Evolutionary conservation across 257 asterid species (phyloP), one percentile per base, ranked within the genome.

Genomic region (Scutellaria minor): DNA sequence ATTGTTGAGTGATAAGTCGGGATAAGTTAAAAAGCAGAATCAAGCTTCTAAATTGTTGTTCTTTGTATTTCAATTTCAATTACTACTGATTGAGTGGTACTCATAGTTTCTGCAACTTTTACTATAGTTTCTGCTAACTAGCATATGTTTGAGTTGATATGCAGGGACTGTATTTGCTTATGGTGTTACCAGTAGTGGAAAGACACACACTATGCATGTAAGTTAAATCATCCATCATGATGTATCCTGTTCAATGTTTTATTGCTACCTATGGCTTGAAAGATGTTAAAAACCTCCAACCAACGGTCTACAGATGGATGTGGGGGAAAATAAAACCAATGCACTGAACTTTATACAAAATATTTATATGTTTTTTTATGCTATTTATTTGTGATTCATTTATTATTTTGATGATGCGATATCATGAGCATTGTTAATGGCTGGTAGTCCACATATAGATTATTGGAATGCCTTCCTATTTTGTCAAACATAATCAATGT

Each of bases 131-230:
- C 63, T 31, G 65, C 41, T 15, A 39, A 66, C 72, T 85, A 69
- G 80, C 75, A 3, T 46, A 55, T 71, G 60, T 59, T 8, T 46
- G 72, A 45, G 74, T 76, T 73, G 64, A 66, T 78, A 35, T 85
- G 85, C 91, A 95, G 99, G 98, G 72, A 95, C 99, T 61, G 99
- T 95, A 63, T 95, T 95, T 89, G 99, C 99, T 76, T 95, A 95
- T 84, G 99, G 99, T 77, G 99, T 95, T 78, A 95, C 99, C 47
- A 95, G 98, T 73, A 95, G 99, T 82, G 99, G 99, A 78, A 95
- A 95, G 91, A 95, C 99, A 40, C 97, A 95, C 82, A 95, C 99
- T 47, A 95, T 95, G 99, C 99, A 95, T 84, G 99, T 95, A 83
- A 87, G 98, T 81, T 31, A 63, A 20, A 70, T 75, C 50, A 42